Evolutionary conservation across 257 asterid genomes (phyloP).

Genomic region (Fraxinus pennsylvanica): DNA sequence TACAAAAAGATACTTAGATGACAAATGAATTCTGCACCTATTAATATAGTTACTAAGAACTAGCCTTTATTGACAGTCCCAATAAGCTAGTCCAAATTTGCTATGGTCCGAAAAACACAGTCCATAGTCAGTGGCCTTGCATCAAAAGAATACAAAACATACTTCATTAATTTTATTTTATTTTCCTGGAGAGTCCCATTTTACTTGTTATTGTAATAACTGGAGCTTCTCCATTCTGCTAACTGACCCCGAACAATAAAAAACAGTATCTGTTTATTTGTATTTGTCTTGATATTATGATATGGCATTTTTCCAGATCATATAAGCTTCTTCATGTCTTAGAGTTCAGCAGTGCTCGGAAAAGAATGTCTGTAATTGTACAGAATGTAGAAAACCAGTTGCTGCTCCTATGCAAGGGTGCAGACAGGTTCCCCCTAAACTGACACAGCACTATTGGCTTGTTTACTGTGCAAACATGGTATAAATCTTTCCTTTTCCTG

Average conservation of each 20-base stretch:
- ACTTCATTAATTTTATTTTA: too few relatives aligned
- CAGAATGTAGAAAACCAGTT: slow-evolving; percentile 65
- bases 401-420: slow-evolving; percentile 90
- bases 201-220: neutral
- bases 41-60: neutral
- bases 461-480: slow-evolving; percentile 13
- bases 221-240: slow-evolving; percentile 1
- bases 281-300: neutral
- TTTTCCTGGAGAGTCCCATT: neutral
- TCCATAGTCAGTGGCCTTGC: neutral
- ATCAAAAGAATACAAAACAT: neutral
- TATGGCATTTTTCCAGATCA: slow-evolving; percentile 51
- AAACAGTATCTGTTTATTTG: neutral
- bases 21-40: neutral
- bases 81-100: neutral
- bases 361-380: slow-evolving; percentile 92
- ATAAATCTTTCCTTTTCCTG: slow-evolving; percentile 11
- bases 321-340: slow-evolving; percentile 76
- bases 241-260: neutral
- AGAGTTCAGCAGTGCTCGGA: slow-evolving; percentile 94
- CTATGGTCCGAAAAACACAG: neutral
- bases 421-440: slow-evolving; percentile 68
- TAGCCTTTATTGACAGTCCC: neutral
- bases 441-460: slow-evolving; percentile 10
- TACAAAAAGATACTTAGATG: neutral